A percentile compares a stretch with the other conserved stretches of the same genome.
Evolutionary conservation across 169 alveolate species (phyloP).

Genomic region (Babesia sp.): DNA sequence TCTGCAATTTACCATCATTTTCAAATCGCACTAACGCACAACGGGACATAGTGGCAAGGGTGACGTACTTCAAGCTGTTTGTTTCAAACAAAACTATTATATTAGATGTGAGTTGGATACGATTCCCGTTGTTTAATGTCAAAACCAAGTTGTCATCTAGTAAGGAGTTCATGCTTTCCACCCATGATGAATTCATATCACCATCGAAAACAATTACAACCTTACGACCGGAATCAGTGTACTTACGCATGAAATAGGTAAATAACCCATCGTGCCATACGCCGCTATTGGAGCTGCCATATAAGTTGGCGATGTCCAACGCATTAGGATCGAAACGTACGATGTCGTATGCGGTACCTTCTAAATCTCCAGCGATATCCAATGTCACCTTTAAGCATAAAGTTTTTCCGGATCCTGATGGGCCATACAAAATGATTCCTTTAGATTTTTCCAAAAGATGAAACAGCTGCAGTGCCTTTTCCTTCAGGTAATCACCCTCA

Average conservation of each 20-base stretch:
- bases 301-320: neutral
- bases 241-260: conserved; percentile 46
- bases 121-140: conserved; percentile 96
- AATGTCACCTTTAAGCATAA: conserved; percentile 6
- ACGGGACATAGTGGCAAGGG: conserved; percentile 98
- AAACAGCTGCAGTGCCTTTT: conserved; percentile 19
- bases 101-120: conserved; percentile 90
- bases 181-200: conserved; percentile 99
- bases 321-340: conserved; percentile 50
- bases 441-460: conserved; percentile 11
- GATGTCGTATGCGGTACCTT: conserved; percentile 3
- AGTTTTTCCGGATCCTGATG: conserved; percentile 38
- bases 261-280: conserved; percentile 53
- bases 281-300: neutral
- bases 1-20: conserved; percentile 85
- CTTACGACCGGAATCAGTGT: conserved; percentile 74
- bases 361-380: neutral
- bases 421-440: conserved; percentile 24
- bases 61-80: conserved; percentile 94
- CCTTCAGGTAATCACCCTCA: neutral
- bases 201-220: conserved; percentile 99
- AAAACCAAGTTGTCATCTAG: conserved; percentile 97
- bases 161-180: conserved; percentile 97
- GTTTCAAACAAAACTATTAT: conserved; percentile 88
- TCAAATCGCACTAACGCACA: conserved; percentile 98